These are phyloP conservation scores for Elaeis oleifera DNA, from an alignment of 202 grass and related monocot genomes.

Conservation along the genomic window DNA sequence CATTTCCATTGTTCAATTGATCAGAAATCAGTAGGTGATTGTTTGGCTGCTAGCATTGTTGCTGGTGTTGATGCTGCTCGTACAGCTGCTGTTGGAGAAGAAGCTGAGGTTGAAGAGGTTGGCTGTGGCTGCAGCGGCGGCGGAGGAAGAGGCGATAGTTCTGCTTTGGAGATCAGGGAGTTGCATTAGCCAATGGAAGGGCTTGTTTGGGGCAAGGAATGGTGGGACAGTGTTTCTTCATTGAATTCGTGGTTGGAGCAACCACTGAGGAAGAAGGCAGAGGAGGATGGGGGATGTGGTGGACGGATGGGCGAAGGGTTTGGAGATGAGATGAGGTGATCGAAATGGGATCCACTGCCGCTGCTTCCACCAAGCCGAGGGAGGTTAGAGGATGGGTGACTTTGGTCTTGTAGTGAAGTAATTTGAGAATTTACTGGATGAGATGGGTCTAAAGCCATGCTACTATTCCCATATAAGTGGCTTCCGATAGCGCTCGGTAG, in stretches of 20 bases:
- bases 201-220: conserved; percentile 58
- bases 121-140: conserved; percentile 8
- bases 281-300: conserved; percentile 24
- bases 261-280: conserved; percentile 45
- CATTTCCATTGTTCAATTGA: conserved; percentile 37
- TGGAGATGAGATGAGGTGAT: conserved; percentile 57
- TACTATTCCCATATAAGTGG: conserved; percentile 69
- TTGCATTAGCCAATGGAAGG: conserved; percentile 81
- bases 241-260: conserved; percentile 40
- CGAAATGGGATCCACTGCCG: conserved; percentile 22
- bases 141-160: neutral
- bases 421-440: conserved; percentile 58
- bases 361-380: conserved; percentile 46
- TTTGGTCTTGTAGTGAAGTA: conserved; percentile 26
- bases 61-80: conserved; percentile 19
- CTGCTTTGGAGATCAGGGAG: conserved; percentile 76
- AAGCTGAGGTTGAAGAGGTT: conserved; percentile 66
- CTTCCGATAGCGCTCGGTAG: conserved; percentile 48
- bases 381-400: conserved; percentile 52
- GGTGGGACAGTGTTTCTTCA: conserved; percentile 28
- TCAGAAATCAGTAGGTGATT: conserved; percentile 33
- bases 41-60: conserved; percentile 39
- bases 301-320: conserved; percentile 48
- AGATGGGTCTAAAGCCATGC: conserved; percentile 64
- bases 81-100: conserved; percentile 39